These are phyloP conservation scores for Tulasnella sp. DNA, from an alignment of 768 basidiomycete species.

Conservation along the genomic window DNA sequence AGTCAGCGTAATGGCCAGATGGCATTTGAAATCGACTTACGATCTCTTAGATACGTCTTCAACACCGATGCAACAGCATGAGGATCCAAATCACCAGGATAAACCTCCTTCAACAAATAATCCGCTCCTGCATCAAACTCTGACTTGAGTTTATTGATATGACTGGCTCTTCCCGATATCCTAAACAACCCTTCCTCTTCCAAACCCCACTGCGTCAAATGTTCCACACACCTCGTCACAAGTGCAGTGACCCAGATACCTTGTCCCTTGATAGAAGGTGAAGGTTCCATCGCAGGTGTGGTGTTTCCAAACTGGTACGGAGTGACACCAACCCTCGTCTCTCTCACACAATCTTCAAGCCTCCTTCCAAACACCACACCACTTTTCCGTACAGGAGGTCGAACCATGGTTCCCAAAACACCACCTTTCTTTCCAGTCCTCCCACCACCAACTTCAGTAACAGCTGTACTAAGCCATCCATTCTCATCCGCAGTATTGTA, in stretches of 20 bases:
- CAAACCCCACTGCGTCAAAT: slow-evolving; percentile 68
- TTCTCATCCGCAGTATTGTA: background rate
- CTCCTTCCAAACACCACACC: slow-evolving; percentile 58
- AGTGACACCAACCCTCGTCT: slow-evolving; percentile 37
- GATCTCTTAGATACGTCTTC: slow-evolving; percentile 83
- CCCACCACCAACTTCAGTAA: background rate
- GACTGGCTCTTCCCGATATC: slow-evolving; percentile 70
- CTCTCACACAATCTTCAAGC: slow-evolving; percentile 40
- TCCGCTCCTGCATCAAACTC: slow-evolving; percentile 90
- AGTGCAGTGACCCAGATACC: slow-evolving; percentile 46
- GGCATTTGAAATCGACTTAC: slow-evolving; percentile 38
- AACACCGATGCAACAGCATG: slow-evolving; percentile 89
- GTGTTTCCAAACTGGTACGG: too few species aligned
- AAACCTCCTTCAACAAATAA: slow-evolving; percentile 63
- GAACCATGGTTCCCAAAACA: slow-evolving; percentile 10
- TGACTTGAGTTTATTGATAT: slow-evolving; percentile 55
- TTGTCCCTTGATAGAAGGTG: slow-evolving; percentile 2
- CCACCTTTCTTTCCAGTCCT: background rate
- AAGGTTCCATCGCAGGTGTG: slow-evolving; percentile 17
- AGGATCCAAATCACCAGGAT: slow-evolving; percentile 81
- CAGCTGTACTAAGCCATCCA: background rate
- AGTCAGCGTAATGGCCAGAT: background rate
- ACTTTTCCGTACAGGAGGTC: slow-evolving; percentile 2
- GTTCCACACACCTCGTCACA: slow-evolving; percentile 70
- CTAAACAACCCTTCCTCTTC: slow-evolving; percentile 84